These are phyloP conservation scores for Ustilago nuda DNA, from an alignment of 1,284 basidiomycete genomes.

Conservation along the genomic window DNA sequence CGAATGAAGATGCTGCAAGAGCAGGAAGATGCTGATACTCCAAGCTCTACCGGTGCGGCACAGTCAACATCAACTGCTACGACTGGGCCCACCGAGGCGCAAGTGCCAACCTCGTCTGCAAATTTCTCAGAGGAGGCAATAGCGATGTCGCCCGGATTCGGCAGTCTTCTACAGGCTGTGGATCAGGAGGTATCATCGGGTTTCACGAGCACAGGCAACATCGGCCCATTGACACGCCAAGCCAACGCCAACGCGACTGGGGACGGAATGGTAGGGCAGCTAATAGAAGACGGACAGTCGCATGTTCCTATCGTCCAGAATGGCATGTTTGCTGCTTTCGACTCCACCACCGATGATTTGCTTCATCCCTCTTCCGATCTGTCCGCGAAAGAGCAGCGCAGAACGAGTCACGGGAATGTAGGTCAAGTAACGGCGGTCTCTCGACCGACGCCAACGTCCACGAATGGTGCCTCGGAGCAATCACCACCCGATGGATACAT, in stretches of 20 bases:
- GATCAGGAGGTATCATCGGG: constrained; percentile 12
- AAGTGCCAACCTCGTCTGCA: not conserved
- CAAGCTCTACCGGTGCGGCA: not conserved
- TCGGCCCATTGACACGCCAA: not conserved
- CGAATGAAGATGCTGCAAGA: constrained; percentile 43
- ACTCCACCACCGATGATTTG: constrained; percentile 4
- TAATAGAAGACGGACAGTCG: not conserved
- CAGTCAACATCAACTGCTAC: not conserved
- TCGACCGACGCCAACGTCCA: constrained; percentile 14
- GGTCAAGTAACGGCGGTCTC: not conserved
- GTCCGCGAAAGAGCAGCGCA: not conserved
- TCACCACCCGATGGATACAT: constrained; percentile 19
- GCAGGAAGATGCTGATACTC: constrained; percentile 14
- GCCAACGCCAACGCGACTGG: not conserved
- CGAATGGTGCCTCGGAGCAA: constrained; percentile 5
- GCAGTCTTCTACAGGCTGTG: constrained; percentile 35
- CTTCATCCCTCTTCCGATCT: not conserved
- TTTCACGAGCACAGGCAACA: not conserved
- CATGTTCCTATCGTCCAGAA: constrained; percentile 27
- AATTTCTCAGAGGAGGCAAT: not conserved
- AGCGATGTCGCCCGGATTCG: constrained; percentile 29
- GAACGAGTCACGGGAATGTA: not conserved
- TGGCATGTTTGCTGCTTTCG: constrained; percentile 26
- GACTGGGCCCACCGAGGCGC: not conserved
- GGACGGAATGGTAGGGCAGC: not conserved